Evolutionary conservation across 75 land plant species (phyloP), one percentile per base, ranked within the genome.

Genomic region (Sequoiadendron giganteum): DNA sequence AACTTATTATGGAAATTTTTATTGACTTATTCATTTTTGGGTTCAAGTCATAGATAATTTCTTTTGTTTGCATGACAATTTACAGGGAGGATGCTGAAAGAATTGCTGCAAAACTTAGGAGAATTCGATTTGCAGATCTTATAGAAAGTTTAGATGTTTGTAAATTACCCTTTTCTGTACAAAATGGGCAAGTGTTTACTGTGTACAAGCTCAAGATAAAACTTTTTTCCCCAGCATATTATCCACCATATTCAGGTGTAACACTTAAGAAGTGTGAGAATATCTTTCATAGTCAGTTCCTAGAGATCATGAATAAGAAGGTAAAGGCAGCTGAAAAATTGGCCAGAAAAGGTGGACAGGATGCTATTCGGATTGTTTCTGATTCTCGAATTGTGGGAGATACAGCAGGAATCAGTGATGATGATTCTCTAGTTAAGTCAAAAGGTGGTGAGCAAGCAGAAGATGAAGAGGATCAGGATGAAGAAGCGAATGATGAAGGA

Each of bases 1-100:
- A 72, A 30, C 16, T 38, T 82, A 0, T 40, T 40, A 10, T 40
- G 13, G 3, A 16, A 11, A 34, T 21, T 45, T 42, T 45, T 82
- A 9, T 40, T 82, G 40, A 10, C 36, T n/a, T n/a, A n/a, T 81
- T 42, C 25, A 28, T 38, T 6, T 21, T 40, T 82, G 84, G 45
- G 43, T 40, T 82, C 0, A n/a, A 5, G 30, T 40, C 4, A 45
- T 36, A 47, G 1, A 39, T 3, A 83, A 16, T 21, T 18, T 52
- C 68, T 14, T 55, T 61, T 5, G 45, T n/a, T 68, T 80, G 28
- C 36, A 40, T 34, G 6, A 19, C 47, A 40, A 21, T 86, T 76
- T 80, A 28, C 92, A 98, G 99, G 89, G 94, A 93, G 70, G 95
- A 95, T 93, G 99, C 95, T 16, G 91, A 94, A 77, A 80, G 90